Evolutionary conservation across 2,329 filamentous ascomycete species (phyloP).

Genomic region (Elsinoe arachidis): DNA sequence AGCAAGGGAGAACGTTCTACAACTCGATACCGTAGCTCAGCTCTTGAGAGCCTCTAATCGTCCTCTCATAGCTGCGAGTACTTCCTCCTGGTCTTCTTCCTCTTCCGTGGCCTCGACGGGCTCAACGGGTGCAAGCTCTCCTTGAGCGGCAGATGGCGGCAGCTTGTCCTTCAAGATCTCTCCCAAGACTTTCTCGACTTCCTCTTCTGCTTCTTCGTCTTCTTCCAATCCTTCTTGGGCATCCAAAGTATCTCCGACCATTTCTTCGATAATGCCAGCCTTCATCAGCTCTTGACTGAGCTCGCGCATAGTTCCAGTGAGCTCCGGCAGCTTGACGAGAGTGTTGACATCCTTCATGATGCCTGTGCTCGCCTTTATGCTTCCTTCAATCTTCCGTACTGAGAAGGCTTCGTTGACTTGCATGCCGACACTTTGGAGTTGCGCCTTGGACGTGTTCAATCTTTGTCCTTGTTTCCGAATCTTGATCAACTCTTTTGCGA

Average conservation of each 20-base stretch:
- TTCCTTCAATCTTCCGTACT: conserved; percentile 90
- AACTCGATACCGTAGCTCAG: conserved; percentile 34
- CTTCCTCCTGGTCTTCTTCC: conserved; percentile 78
- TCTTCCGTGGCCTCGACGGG: conserved; percentile 53
- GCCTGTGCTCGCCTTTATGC: conserved; percentile 72
- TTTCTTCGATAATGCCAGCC: conserved; percentile 95
- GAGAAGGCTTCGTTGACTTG: conserved; percentile 96
- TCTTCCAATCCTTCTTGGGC: conserved; percentile 59
- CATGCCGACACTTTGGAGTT: conserved; percentile 89
- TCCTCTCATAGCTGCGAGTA: conserved; percentile 90
- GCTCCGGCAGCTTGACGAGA: conserved; percentile 72
- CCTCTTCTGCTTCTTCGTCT: conserved; percentile 66
- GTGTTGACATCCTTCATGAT: conserved; percentile 97
- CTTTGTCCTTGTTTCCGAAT: conserved; percentile 67
- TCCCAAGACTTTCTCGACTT: conserved; percentile 87
- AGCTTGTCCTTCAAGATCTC: conserved; percentile 81
- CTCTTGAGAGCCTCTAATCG: conserved; percentile 85
- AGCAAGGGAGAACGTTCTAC: too few relatives aligned
- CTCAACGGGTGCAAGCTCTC: conserved; percentile 42
- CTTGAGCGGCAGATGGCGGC: conserved; percentile 49
- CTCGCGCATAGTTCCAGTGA: conserved; percentile 83
- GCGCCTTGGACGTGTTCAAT: conserved; percentile 78
- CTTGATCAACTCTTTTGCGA: conserved; percentile 79
- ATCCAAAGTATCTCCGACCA: conserved; percentile 82
- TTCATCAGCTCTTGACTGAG: conserved; percentile 81